phyloP scores from a whole-genome alignment of 2,329 filamentous ascomycete species.

The Stagonosporopsis tanaceti region DNA sequence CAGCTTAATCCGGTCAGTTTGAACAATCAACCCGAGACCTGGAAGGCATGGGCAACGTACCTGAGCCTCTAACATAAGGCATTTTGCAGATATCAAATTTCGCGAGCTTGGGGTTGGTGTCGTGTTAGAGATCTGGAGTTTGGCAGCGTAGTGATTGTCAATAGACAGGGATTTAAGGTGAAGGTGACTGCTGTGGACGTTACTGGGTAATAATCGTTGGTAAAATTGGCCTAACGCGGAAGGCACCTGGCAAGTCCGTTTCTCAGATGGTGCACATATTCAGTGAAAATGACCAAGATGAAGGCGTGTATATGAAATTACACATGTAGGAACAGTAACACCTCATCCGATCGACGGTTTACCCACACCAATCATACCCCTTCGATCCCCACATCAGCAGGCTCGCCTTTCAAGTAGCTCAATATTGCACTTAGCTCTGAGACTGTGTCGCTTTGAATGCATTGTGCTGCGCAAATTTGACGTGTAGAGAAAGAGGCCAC shows the following conservation, averaged over 20 bases:
- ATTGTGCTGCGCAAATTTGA: not conserved
- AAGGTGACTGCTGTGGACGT: constrained; percentile 4
- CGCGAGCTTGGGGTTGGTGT: not conserved
- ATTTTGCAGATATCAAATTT: not conserved
- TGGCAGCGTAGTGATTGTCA: not conserved
- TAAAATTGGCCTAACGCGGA: too few species aligned
- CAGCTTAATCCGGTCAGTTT: not conserved
- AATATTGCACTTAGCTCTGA: not conserved
- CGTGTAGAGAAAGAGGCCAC: not conserved
- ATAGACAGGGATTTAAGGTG: constrained; percentile 7
- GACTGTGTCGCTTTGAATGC: not conserved
- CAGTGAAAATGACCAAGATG: not conserved
- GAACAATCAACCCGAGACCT: not conserved
- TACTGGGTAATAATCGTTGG: too few species aligned
- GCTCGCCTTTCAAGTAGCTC: not conserved
- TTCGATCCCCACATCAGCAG: not conserved
- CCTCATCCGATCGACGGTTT: not conserved
- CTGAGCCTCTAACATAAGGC: not conserved
- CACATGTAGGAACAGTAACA: not conserved
- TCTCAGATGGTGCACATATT: not conserved
- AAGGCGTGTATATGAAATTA: not conserved
- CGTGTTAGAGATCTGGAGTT: not conserved
- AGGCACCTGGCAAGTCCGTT: not conserved
- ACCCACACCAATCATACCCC: too few species aligned
- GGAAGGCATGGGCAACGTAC: not conserved